A percentile compares a stretch with the other conserved stretches of the same genome.
Conservation (phyloP, 768 basidiomycete species). For the Thelephora ganbajun region DNA sequence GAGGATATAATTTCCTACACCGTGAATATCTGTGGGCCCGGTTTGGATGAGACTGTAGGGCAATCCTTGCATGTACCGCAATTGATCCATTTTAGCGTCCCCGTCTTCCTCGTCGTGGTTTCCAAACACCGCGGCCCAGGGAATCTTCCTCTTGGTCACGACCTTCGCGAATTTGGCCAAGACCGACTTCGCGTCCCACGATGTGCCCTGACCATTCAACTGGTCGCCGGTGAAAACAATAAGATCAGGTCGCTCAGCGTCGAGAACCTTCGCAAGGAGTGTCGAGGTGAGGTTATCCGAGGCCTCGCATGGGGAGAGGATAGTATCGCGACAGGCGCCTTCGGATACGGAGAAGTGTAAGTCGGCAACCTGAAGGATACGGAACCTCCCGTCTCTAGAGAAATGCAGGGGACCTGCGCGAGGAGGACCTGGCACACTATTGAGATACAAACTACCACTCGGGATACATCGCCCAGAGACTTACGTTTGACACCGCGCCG, state of each 20-base stretch:
- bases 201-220: constrained; percentile 80
- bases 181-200: constrained; percentile 82
- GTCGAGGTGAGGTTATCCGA: constrained; percentile 74
- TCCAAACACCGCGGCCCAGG: constrained; percentile 89
- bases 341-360: constrained; percentile 80
- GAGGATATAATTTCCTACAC: constrained; percentile 83
- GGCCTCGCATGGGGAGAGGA: constrained; percentile 30
- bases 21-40: constrained; percentile 77
- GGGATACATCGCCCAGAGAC: constrained; percentile 11
- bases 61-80: constrained; percentile 57
- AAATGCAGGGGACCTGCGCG: constrained; percentile 73
- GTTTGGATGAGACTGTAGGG: constrained; percentile 75
- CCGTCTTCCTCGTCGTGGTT: constrained; percentile 86
- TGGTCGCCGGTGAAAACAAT: constrained; percentile 92
- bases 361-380: constrained; percentile 84
- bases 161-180: constrained; percentile 78
- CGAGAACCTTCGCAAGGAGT: constrained; percentile 57
- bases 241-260: constrained; percentile 75
- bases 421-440: constrained; percentile 36
- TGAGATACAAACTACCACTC: not conserved
- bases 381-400: constrained; percentile 72
- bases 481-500: constrained; percentile 64
- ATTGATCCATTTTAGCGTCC: constrained; percentile 43
- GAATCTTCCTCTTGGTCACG: constrained; percentile 61
- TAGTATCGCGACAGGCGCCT: constrained; percentile 66